These are phyloP conservation scores for Lecanicillium sp. DNA, from an alignment of 2,329 filamentous ascomycete species.

Conservation along the genomic window DNA sequence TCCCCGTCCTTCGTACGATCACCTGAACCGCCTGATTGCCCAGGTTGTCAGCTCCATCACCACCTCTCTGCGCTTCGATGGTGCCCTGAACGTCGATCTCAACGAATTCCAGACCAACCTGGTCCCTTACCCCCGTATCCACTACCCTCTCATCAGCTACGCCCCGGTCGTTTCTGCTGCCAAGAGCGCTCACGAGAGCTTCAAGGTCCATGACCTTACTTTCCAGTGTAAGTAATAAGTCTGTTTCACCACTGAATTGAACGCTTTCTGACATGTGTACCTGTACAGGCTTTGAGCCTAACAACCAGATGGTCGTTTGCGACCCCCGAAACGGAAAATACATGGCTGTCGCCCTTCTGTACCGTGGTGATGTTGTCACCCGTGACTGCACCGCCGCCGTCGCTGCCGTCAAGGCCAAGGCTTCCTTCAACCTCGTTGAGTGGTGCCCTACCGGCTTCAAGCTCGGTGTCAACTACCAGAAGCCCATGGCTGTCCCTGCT, in stretches of 20 bases:
- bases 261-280: constrained; percentile 16
- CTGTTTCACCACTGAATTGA: no score
- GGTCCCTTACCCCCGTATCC: constrained; percentile 66
- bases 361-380: constrained; percentile 64
- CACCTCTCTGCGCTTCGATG: constrained; percentile 64
- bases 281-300: constrained; percentile 59
- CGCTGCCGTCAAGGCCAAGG: constrained; percentile 60
- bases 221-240: constrained; percentile 55
- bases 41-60: constrained; percentile 71
- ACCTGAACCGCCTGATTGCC: constrained; percentile 65
- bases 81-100: constrained; percentile 65
- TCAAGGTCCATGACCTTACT: constrained; percentile 73
- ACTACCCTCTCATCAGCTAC: constrained; percentile 68
- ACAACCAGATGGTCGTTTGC: constrained; percentile 74
- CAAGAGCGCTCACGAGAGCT: constrained; percentile 80
- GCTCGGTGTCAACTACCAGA: constrained; percentile 69
- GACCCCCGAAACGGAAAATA: constrained; percentile 69
- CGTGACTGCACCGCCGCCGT: constrained; percentile 63
- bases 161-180: constrained; percentile 62
- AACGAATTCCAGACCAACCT: constrained; percentile 75
- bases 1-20: constrained; percentile 60
- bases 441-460: constrained; percentile 73
- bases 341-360: constrained; percentile 66
- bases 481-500: constrained; percentile 51
- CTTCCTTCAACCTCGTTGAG: constrained; percentile 66